These are phyloP conservation scores for Pythium periplocum DNA, from an alignment of 352 stramenopile genomes.

Conservation along the genomic window DNA sequence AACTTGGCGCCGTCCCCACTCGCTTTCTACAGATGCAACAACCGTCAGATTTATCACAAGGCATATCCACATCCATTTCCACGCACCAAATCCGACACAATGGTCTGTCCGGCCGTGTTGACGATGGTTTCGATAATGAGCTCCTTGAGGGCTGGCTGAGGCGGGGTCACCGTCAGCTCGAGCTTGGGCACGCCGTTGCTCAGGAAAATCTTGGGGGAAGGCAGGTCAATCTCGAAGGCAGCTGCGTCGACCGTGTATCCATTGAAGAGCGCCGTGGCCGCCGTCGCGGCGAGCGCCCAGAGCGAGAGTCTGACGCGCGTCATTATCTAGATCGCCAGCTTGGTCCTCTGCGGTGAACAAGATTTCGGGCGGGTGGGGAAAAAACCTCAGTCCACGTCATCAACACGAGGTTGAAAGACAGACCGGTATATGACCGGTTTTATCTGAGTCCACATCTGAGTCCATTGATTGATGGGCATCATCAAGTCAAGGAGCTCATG, in stretches of 20 bases:
- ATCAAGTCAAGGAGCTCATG: too few species aligned
- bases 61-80: not conserved
- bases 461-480: too few species aligned
- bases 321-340: conserved; percentile 4
- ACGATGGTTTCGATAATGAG: conserved; percentile 66
- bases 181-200: conserved; percentile 37
- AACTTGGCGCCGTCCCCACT: conserved; percentile 60
- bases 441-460: too few species aligned
- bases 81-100: conserved; percentile 60
- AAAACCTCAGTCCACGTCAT: too few species aligned
- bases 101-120: conserved; percentile 47
- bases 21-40: conserved; percentile 34
- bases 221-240: conserved; percentile 28
- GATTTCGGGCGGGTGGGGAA: not conserved
- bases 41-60: not conserved
- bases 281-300: conserved; percentile 13
- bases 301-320: conserved; percentile 15
- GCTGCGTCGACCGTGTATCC: conserved; percentile 19
- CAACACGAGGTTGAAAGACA: too few species aligned
- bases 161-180: conserved; percentile 43
- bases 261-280: conserved; percentile 10
- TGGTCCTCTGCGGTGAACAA: not conserved
- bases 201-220: conserved; percentile 42
- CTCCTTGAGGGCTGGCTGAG: conserved; percentile 46
- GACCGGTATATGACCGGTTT: too few species aligned